These are phyloP conservation scores for Oryza meyeriana DNA, from an alignment of 176 grass and related monocot genomes.

Conservation along the genomic window DNA sequence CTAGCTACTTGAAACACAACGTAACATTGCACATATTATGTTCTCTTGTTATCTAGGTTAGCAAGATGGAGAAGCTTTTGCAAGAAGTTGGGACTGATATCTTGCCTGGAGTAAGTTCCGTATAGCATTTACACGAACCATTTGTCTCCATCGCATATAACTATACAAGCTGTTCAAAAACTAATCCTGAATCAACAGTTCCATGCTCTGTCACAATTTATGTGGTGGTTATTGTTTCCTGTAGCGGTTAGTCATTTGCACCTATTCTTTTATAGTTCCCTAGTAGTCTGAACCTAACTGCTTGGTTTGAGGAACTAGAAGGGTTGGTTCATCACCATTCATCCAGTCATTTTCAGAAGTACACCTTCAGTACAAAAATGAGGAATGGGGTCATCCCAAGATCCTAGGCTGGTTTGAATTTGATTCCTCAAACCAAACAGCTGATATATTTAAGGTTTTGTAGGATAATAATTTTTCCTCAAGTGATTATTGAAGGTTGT, in stretches of 20 bases:
- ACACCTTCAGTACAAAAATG: neutral
- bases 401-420: neutral
- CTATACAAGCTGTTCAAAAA: neutral
- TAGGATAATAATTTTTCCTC: neutral
- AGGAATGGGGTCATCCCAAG: neutral
- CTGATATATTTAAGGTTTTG: neutral
- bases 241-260: neutral
- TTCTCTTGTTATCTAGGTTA: constrained; percentile 56
- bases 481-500: neutral
- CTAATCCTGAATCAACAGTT: constrained; percentile 11
- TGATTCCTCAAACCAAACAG: neutral
- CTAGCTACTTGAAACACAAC: neutral
- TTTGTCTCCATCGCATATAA: neutral
- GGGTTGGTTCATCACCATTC: neutral
- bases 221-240: neutral
- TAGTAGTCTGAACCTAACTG: neutral
- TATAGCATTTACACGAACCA: constrained; percentile 13
- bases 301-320: neutral
- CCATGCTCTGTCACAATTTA: neutral
- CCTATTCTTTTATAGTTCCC: neutral
- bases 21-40: neutral
- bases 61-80: constrained; percentile 85
- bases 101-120: constrained; percentile 67
- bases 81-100: constrained; percentile 70
- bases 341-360: neutral